Evolutionary conservation across 169 alveolate species (phyloP).

Genomic region (Plasmodium vivax): DNA sequence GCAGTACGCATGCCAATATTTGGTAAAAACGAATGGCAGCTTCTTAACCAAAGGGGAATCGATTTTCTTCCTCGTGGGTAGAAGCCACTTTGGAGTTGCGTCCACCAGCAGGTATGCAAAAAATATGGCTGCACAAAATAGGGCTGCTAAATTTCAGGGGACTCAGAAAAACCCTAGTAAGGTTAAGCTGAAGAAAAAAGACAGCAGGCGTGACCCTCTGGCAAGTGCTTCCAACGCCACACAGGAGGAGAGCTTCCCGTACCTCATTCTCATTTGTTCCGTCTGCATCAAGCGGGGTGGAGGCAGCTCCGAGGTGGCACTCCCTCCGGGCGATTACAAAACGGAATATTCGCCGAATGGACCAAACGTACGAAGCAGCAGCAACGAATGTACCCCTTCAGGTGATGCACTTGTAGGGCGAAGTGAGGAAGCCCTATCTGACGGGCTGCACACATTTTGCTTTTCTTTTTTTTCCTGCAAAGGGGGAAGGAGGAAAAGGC

Average conservation of each 20-base stretch:
- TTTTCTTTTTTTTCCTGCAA: conserved; percentile 32
- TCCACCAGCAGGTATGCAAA: conserved; percentile 20
- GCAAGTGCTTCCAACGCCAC: background rate
- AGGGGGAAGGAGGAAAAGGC: background rate
- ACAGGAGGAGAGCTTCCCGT: conserved; percentile 4
- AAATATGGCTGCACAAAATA: background rate
- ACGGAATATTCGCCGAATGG: background rate
- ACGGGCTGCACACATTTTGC: background rate
- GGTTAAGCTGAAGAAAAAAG: background rate
- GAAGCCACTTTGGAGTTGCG: background rate
- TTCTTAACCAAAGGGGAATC: conserved; percentile 1
- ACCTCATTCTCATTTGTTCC: conserved; percentile 33
- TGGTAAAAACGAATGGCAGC: conserved; percentile 10
- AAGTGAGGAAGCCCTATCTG: background rate
- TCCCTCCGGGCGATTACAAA: background rate
- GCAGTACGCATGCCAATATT: conserved; percentile 27
- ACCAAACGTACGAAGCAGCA: background rate
- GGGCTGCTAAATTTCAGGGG: background rate
- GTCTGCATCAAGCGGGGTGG: conserved; percentile 7
- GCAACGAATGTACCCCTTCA: background rate
- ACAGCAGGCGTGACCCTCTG: background rate
- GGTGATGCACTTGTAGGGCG: background rate
- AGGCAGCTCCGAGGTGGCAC: background rate
- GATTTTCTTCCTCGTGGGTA: background rate
- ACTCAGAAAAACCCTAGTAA: background rate